A percentile compares a stretch with the other conserved stretches of the same genome.
phyloP scores from a whole-genome alignment of 2,329 filamentous ascomycete species.

The Fusarium longipes region DNA sequence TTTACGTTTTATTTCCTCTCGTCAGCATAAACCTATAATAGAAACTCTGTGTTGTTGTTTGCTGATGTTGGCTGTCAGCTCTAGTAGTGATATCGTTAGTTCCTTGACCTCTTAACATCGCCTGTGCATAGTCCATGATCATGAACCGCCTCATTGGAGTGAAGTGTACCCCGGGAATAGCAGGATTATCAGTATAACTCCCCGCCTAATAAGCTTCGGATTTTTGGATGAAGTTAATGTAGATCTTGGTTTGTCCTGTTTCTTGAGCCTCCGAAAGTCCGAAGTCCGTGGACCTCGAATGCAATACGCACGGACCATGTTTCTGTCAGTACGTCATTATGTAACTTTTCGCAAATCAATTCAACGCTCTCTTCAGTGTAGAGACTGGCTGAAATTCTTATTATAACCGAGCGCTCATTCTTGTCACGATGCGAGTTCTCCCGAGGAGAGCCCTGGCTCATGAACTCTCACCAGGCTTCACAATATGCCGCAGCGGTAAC shows the following conservation, averaged over 20 bases:
- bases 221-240: neutral
- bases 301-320: constrained; percentile 32
- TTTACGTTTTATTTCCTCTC: neutral
- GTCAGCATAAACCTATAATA: neutral
- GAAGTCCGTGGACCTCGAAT: constrained; percentile 21
- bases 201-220: constrained; percentile 15
- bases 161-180: constrained; percentile 4
- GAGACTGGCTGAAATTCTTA: constrained; percentile 5
- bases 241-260: constrained; percentile 9
- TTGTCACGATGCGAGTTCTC: constrained; percentile 41
- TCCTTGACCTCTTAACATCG: neutral
- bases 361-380: constrained; percentile 13
- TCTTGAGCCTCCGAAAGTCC: constrained; percentile 26
- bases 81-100: neutral
- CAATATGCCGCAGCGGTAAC: constrained; percentile 47
- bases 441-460: constrained; percentile 38
- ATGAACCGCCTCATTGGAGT: neutral
- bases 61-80: constrained; percentile 4
- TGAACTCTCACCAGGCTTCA: constrained; percentile 27
- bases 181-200: neutral
- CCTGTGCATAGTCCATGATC: neutral
- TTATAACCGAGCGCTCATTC: constrained; percentile 23
- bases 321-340: constrained; percentile 38
- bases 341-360: constrained; percentile 39
- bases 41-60: neutral